These are phyloP conservation scores for Neoboletus brunneissimus DNA, from an alignment of 768 basidiomycete species.

Conservation along the genomic window DNA sequence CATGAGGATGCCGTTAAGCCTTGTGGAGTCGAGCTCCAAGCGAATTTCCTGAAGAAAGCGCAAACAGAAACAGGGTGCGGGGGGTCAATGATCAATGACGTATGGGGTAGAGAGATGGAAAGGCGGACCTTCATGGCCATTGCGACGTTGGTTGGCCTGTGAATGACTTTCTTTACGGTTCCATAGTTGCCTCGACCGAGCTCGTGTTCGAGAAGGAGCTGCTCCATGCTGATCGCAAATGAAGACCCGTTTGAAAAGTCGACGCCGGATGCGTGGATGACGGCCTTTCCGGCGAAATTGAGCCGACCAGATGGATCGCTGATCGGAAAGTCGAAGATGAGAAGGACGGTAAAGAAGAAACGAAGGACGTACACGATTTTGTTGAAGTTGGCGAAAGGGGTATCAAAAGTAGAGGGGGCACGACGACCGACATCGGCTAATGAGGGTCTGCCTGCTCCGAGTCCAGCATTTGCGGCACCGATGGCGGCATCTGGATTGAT, in stretches of 20 bases:
- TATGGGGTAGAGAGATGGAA: not conserved
- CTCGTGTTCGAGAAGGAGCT: constrained; percentile 88
- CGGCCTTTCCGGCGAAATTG: constrained; percentile 90
- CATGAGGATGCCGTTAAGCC: constrained; percentile 96
- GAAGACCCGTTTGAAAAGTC: constrained; percentile 89
- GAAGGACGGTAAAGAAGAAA: constrained; percentile 5
- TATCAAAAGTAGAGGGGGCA: constrained; percentile 47
- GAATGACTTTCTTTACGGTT: constrained; percentile 93
- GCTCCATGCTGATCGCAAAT: constrained; percentile 92
- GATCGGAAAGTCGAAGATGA: constrained; percentile 2
- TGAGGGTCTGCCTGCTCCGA: constrained; percentile 65
- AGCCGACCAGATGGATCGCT: constrained; percentile 97
- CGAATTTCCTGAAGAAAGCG: constrained; percentile 79
- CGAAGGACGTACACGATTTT: constrained; percentile 78
- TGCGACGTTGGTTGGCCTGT: constrained; percentile 88
- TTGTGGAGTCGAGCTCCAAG: constrained; percentile 89
- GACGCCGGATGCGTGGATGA: constrained; percentile 85
- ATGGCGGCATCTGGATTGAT: constrained; percentile 52
- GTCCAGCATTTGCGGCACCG: constrained; percentile 61
- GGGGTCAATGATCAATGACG: constrained; percentile 8
- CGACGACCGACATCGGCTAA: constrained; percentile 40
- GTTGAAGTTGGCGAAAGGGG: constrained; percentile 89
- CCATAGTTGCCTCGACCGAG: constrained; percentile 97
- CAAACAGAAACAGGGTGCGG: not conserved
- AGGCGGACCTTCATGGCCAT: constrained; percentile 96